Base-by-base conservation (phyloP, 179 eudicot species). In the Silene noctiflora region DNA sequence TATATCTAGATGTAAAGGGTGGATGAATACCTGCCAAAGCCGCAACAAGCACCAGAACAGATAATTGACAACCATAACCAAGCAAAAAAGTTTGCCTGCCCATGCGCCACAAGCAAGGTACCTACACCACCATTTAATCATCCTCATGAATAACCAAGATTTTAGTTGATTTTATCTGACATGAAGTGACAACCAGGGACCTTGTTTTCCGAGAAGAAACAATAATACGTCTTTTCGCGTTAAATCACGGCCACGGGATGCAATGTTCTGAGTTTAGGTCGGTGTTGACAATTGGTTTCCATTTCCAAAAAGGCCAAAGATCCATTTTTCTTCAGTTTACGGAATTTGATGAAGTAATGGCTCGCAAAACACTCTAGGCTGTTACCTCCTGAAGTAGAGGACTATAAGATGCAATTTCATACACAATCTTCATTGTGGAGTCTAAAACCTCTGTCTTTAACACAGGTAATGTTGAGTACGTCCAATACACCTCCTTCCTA, bases 11-110 rank as follows among this genome's bases (percentile, higher is more conserved):
- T 75, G 14, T 17, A 71, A 71, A 25, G 27, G 63, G 67, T 48
- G 67, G 65, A 7, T 72, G 16, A 17, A 20, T 85, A 94, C 98
- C 98, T 94, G 78, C 87, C 81, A 91, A 16, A 87, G 70, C 75
- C 82, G 83, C 71, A 94, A 81, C 19, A 94, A 81, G 73, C 84
- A 86, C 97, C 98, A 94, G 46, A 92, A 65, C 69, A 94, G 79
- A 74, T 85, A 86, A 84, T 94, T 87, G 71, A 93, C 79, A 42
- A 93, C 85, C 91, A 94, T 94, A 79, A 94, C 96, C 86, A 94
- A 81, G 93, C 91, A 92, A 77, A 94, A 91, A 44, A 94, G 90
- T 85, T 94, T 94, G 81, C 98, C 97, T 25, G 98, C 98, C 97
- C 96, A 94, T 42, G 89, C 82, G 46, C 98, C 98, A 70, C 98